phyloP scores from a whole-genome alignment of 306 rosid species.

The Gynostemma pentaphyllum region DNA sequence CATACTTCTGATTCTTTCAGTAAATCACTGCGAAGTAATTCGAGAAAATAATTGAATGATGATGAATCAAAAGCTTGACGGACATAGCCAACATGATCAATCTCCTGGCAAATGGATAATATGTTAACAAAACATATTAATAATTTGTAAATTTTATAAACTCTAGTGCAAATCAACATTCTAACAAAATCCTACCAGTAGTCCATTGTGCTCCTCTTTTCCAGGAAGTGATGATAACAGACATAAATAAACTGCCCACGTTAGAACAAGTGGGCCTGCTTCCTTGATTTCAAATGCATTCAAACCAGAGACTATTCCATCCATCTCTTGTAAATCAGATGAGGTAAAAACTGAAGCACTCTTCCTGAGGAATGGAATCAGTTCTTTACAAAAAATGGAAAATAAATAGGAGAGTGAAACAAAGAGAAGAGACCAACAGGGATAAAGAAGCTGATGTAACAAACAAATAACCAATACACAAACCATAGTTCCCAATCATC shows the following conservation, averaged over 20 bases:
- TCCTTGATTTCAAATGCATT: constrained; percentile 59
- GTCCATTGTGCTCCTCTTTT: constrained; percentile 49
- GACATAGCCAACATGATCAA: constrained; percentile 86
- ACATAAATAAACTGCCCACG: constrained; percentile 93
- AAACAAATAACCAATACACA: neutral
- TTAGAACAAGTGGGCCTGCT: constrained; percentile 69
- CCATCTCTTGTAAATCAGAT: constrained; percentile 77
- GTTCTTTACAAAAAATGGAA: neutral
- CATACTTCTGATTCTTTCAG: constrained; percentile 79
- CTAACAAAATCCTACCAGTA: constrained; percentile 41
- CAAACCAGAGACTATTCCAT: constrained; percentile 56
- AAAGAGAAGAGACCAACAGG: neutral
- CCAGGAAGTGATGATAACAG: constrained; percentile 69
- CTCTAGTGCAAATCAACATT: constrained; percentile 10
- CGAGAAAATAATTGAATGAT: constrained; percentile 50
- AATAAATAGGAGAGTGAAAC: constrained; percentile 5
- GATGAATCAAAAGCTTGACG: constrained; percentile 80
- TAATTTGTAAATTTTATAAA: neutral
- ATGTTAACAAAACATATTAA: neutral
- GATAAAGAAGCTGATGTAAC: constrained; percentile 1
- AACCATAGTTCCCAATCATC: neutral
- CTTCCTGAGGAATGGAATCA: constrained; percentile 40
- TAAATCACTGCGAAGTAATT: constrained; percentile 64
- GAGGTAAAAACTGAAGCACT: constrained; percentile 36
- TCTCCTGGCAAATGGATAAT: constrained; percentile 44